Percentiles rank a stretch among this genome's conserved stretches.
phyloP scores from a whole-genome alignment of 306 rosid species.

The Pterocarpus santalinus region DNA sequence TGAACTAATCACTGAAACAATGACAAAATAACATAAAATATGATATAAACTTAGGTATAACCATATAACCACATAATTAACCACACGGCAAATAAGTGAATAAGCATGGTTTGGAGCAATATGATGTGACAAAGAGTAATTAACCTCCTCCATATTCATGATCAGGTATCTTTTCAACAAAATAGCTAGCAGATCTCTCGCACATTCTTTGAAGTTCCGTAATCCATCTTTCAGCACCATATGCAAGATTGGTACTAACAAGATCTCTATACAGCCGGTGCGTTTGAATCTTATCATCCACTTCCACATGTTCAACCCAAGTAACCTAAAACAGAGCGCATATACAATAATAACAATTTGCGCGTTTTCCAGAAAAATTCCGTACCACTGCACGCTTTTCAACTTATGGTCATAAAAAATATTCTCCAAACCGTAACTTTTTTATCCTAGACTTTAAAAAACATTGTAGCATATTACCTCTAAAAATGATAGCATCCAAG shows the following conservation, averaged over 20 bases:
- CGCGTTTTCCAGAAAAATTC: too few relatives aligned
- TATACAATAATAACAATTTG: neutral
- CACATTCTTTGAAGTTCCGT: constrained; percentile 71
- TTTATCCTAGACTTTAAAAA: too few relatives aligned
- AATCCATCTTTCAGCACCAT: constrained; percentile 82
- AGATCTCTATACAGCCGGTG: constrained; percentile 68
- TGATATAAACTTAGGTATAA: neutral
- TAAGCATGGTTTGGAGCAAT: neutral
- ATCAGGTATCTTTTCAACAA: constrained; percentile 14
- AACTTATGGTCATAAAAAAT: too few relatives aligned
- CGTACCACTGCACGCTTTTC: too few relatives aligned
- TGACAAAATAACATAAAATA: neutral
- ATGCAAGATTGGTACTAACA: constrained; percentile 45
- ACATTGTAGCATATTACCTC: too few relatives aligned
- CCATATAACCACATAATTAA: neutral
- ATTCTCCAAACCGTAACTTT: too few relatives aligned
- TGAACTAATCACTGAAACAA: constrained; percentile 48
- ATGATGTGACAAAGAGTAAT: neutral
- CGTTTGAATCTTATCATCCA: constrained; percentile 62
- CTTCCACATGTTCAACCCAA: constrained; percentile 87
- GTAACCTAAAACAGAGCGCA: constrained; percentile 58
- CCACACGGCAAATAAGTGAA: neutral
- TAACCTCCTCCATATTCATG: constrained; percentile 58
- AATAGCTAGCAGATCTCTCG: constrained; percentile 53
- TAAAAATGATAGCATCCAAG: too few relatives aligned